Conservation (phyloP, 2,329 filamentous ascomycete genomes). For the Aspergillus glaucus region DNA sequence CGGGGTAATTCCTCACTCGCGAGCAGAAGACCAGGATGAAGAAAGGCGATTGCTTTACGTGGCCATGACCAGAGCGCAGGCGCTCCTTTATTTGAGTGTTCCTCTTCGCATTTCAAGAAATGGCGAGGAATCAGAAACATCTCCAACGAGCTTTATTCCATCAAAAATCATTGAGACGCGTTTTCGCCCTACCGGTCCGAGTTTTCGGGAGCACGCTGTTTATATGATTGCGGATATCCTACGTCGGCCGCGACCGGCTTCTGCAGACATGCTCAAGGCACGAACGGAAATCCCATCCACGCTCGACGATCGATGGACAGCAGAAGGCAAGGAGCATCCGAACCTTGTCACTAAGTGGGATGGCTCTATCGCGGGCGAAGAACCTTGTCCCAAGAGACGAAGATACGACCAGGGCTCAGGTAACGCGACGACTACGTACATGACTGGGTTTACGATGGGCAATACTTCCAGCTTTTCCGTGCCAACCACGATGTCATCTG, state of each 20-base stretch:
- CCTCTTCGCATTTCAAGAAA: constrained; percentile 61
- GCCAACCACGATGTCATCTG: constrained; percentile 41
- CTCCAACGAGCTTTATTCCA: constrained; percentile 66
- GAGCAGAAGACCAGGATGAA: constrained; percentile 79
- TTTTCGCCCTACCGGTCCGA: constrained; percentile 61
- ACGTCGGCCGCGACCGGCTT: constrained; percentile 53
- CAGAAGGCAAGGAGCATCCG: constrained; percentile 50
- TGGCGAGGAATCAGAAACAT: constrained; percentile 50
- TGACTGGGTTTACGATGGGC: constrained; percentile 58
- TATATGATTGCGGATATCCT: constrained; percentile 67
- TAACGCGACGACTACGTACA: constrained; percentile 20
- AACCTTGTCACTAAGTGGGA: constrained; percentile 35
- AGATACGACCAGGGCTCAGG: constrained; percentile 19
- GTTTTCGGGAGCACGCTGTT: constrained; percentile 57
- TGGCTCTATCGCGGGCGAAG: constrained; percentile 10
- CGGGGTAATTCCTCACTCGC: constrained; percentile 82
- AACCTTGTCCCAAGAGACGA: constrained; percentile 22
- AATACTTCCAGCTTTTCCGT: constrained; percentile 34
- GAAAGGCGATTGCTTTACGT: constrained; percentile 88
- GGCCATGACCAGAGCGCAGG: constrained; percentile 90
- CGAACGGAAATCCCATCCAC: constrained; percentile 43
- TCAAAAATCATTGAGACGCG: constrained; percentile 46
- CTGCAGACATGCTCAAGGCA: constrained; percentile 48
- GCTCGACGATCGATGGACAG: constrained; percentile 61
- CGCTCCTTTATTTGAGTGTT: constrained; percentile 76